phyloP scores from a whole-genome alignment of 2,329 filamentous ascomycete species.

The Epichloe hybrida region DNA sequence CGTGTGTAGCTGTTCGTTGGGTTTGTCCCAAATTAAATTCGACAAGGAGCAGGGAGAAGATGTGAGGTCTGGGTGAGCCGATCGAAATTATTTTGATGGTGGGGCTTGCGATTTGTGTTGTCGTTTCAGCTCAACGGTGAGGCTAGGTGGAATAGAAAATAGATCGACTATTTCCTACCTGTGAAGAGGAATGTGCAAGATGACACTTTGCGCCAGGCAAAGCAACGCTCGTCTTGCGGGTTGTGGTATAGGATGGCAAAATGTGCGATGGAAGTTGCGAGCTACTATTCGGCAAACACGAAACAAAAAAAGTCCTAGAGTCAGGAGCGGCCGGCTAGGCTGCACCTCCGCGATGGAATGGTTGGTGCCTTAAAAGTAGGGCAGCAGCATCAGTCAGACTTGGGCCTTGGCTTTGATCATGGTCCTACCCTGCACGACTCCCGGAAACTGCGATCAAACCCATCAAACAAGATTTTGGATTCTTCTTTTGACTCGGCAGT shows the following conservation, averaged over 20 bases:
- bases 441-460: background rate
- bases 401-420: no score
- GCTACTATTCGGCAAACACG: background rate
- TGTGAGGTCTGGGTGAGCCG: slow-evolving; percentile 10
- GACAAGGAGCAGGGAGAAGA: slow-evolving; percentile 9
- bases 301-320: background rate
- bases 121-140: background rate
- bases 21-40: background rate
- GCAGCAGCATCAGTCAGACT: background rate
- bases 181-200: slow-evolving; percentile 5
- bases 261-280: slow-evolving; percentile 10
- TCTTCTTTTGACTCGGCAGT: no score
- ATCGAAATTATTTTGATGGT: slow-evolving; percentile 5
- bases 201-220: slow-evolving; percentile 28
- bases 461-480: background rate
- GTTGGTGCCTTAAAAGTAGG: background rate
- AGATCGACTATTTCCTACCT: slow-evolving; percentile 17
- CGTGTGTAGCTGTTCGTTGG: slow-evolving; percentile 7
- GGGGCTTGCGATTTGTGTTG: background rate
- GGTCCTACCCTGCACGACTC: background rate
- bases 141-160: slow-evolving; percentile 9
- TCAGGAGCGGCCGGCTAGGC: background rate
- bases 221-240: slow-evolving; percentile 9
- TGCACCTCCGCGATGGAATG: background rate
- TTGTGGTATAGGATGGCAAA: slow-evolving; percentile 7